Evolutionary conservation across 345 rosid genomes (phyloP).

Genomic region (Lepidium sativum): DNA sequence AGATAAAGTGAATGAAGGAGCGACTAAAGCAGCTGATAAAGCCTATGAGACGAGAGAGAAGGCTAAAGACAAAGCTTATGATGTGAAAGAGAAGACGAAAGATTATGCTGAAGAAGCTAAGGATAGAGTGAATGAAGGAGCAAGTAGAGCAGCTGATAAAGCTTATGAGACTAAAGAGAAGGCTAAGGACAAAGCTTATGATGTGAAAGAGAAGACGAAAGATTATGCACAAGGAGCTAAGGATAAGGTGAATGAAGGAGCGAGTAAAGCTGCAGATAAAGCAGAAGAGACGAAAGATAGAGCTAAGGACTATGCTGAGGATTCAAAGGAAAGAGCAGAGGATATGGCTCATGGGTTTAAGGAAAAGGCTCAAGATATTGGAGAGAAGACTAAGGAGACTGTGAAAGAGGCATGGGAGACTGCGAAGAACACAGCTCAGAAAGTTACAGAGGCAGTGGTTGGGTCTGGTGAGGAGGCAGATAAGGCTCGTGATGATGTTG

Average conservation of each 20-base stretch:
- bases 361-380: constrained; percentile 24
- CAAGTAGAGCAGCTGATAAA: constrained; percentile 4
- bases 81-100: background rate
- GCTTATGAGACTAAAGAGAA: constrained; percentile 11
- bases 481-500: constrained; percentile 14
- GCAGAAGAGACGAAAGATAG: background rate
- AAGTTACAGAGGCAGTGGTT: constrained; percentile 27
- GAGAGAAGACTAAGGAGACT: constrained; percentile 26
- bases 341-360: constrained; percentile 24
- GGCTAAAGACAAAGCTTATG: constrained; percentile 1
- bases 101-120: background rate
- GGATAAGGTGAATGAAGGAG: constrained; percentile 10
- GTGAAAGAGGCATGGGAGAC: constrained; percentile 29
- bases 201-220: constrained; percentile 11
- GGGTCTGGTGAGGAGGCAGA: constrained; percentile 26
- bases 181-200: constrained; percentile 12
- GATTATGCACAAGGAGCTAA: background rate
- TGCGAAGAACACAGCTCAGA: constrained; percentile 23
- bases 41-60: constrained; percentile 7
- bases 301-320: constrained; percentile 9
- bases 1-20: constrained; percentile 8
- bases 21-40: constrained; percentile 15
- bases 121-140: constrained; percentile 20
- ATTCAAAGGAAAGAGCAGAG: constrained; percentile 14
- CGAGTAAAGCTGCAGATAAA: background rate